phyloP scores from a whole-genome alignment of 306 rosid genomes.

The Dryas alaskensis region DNA sequence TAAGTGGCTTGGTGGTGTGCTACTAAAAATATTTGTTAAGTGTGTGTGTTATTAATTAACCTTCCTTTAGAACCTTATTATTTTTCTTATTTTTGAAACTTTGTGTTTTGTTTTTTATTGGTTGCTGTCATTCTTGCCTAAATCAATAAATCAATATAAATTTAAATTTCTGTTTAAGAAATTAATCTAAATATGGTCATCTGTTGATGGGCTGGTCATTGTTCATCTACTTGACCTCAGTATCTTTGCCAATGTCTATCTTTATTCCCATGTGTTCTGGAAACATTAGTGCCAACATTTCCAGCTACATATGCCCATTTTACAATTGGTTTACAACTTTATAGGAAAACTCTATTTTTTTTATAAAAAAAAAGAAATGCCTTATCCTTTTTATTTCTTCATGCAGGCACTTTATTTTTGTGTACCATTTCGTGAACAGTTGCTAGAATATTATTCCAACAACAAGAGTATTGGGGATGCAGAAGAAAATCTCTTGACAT shows the following conservation, averaged over 20 bases:
- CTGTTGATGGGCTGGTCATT: neutral
- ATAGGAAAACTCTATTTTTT: neutral
- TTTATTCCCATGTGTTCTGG: neutral
- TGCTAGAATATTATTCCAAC: slow-evolving; percentile 79
- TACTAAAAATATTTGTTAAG: too few species aligned
- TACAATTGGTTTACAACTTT: neutral
- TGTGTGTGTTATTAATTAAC: too few species aligned
- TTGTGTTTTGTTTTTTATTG: neutral
- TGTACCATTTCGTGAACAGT: slow-evolving; percentile 96
- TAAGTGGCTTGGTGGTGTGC: too few species aligned
- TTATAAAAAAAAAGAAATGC: neutral
- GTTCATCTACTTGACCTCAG: neutral
- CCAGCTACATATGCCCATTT: neutral
- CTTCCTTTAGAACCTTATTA: too few species aligned
- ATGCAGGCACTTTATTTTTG: slow-evolving; percentile 96
- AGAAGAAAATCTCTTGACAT: slow-evolving; percentile 96
- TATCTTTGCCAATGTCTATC: neutral
- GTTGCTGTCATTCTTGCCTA: neutral
- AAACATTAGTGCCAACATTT: neutral
- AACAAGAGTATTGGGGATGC: slow-evolving; percentile 62
- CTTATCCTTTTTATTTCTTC: slow-evolving; percentile 15
- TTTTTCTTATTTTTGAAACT: too few species aligned
- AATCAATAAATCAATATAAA: neutral
- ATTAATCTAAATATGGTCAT: neutral
- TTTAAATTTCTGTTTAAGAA: too few species aligned